Percentiles rank a stretch among this genome's conserved stretches.
These are phyloP conservation scores for Elsinoe batatas DNA, from an alignment of 2,329 filamentous ascomycete species.

Conservation along the genomic window DNA sequence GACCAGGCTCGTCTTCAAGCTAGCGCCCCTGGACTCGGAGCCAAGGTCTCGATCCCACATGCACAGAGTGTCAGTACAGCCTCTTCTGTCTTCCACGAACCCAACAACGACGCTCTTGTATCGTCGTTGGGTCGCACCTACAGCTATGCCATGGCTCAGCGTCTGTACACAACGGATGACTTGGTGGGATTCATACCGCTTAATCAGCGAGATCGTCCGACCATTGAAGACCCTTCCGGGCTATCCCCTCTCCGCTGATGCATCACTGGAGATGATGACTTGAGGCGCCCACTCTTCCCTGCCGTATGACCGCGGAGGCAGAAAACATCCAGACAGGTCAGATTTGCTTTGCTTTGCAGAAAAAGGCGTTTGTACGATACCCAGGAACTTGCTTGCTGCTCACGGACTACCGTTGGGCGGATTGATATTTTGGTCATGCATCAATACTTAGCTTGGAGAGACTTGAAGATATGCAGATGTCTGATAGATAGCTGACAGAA, in stretches of 20 bases:
- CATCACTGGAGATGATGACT: not conserved
- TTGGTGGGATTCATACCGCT: not conserved
- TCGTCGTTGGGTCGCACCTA: not conserved
- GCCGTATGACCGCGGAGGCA: not conserved
- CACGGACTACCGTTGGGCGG: not conserved
- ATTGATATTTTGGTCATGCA: not conserved
- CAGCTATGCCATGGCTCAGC: not conserved
- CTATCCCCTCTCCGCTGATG: not conserved
- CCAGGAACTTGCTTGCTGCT: not conserved
- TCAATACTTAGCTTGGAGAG: not conserved
- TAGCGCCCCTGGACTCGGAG: not conserved
- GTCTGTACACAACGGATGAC: not conserved
- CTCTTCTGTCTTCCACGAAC: not conserved
- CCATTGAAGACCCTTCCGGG: not conserved
- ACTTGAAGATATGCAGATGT: not conserved
- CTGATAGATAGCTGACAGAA: not conserved
- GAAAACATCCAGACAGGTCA: not conserved
- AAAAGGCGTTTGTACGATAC: conserved; percentile 10
- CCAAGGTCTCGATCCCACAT: not conserved
- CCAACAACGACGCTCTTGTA: not conserved
- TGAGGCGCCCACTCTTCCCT: not conserved
- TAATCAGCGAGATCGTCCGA: not conserved
- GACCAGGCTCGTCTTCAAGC: not conserved
- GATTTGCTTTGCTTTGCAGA: not conserved
- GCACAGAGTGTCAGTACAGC: not conserved